These are phyloP conservation scores for Zygnema cylindricum DNA, from an alignment of 139 green algal genomes.

Conservation along the genomic window DNA sequence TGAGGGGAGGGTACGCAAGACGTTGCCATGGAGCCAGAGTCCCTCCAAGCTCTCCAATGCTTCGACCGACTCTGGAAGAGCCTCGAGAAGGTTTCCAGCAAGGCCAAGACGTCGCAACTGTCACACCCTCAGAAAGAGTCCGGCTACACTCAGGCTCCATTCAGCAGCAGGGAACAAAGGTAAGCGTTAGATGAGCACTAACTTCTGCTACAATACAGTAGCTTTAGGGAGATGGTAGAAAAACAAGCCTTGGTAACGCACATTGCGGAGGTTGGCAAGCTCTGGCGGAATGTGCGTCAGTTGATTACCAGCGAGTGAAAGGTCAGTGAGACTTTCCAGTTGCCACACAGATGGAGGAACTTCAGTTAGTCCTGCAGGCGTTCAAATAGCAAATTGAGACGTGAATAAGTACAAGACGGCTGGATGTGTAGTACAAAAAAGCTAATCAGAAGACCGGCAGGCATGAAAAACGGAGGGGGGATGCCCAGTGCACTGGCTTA, in stretches of 20 bases:
- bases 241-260: neutral
- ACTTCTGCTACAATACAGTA: neutral
- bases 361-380: slow-evolving; percentile 18
- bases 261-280: slow-evolving; percentile 20
- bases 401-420: no score
- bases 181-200: neutral
- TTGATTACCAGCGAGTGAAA: slow-evolving; percentile 45
- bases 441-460: no score
- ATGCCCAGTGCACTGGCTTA: no score
- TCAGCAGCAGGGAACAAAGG: neutral
- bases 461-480: no score
- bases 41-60: slow-evolving; percentile 33
- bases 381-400: no score
- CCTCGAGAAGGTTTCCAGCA: slow-evolving; percentile 53
- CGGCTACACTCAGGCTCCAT: no score
- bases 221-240: neutral
- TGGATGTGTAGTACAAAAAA: no score
- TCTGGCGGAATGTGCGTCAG: slow-evolving; percentile 15
- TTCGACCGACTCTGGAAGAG: slow-evolving; percentile 27
- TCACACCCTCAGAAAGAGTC: no score
- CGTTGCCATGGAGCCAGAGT: slow-evolving; percentile 58
- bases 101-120: slow-evolving; percentile 54
- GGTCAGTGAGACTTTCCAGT: slow-evolving; percentile 16
- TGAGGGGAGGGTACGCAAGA: slow-evolving; percentile 31
- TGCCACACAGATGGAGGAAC: slow-evolving; percentile 18